phyloP scores from a whole-genome alignment of 352 stramenopile genomes.

The Phytophthora cryptogea region DNA sequence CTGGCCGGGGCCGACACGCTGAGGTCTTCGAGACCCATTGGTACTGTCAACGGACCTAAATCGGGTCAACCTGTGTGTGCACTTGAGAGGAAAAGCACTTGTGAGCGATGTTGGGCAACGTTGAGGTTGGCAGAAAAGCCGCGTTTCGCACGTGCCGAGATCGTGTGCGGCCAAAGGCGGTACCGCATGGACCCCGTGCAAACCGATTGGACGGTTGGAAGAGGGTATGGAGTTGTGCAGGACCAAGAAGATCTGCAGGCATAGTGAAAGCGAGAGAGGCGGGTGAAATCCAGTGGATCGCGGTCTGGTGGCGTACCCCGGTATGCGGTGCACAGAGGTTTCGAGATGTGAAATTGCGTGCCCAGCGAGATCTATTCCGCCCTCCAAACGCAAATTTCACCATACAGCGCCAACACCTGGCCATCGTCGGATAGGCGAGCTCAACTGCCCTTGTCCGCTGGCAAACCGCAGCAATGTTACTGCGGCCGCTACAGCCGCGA shows the following conservation, averaged over 20 bases:
- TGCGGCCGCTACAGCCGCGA: no score
- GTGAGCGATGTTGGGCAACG: slow-evolving; percentile 15
- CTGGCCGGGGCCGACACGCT: slow-evolving; percentile 1
- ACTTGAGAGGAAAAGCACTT: slow-evolving; percentile 24
- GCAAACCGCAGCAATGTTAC: no score
- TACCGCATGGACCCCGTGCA: background rate
- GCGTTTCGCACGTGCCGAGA: slow-evolving; percentile 18
- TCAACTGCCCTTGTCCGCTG: no score
- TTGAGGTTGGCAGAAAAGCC: slow-evolving; percentile 25
- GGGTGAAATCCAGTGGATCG: background rate
- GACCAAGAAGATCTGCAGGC: background rate
- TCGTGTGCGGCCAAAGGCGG: slow-evolving; percentile 18
- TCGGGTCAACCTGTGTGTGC: slow-evolving; percentile 12
- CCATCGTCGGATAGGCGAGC: no score
- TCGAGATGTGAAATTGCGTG: slow-evolving; percentile 36
- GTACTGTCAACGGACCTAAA: slow-evolving; percentile 4
- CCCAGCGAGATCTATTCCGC: background rate
- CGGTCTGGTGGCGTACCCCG: slow-evolving; percentile 5
- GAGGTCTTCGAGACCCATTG: slow-evolving; percentile 40
- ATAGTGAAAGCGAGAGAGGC: slow-evolving; percentile 5
- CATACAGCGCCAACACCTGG: background rate
- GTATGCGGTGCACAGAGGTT: slow-evolving; percentile 15
- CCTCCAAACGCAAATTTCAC: no score
- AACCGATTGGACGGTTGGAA: background rate
- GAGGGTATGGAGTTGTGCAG: background rate